phyloP scores from a whole-genome alignment of 192 early-diverging fungal genomes.

The Haplosporangium gracile region DNA sequence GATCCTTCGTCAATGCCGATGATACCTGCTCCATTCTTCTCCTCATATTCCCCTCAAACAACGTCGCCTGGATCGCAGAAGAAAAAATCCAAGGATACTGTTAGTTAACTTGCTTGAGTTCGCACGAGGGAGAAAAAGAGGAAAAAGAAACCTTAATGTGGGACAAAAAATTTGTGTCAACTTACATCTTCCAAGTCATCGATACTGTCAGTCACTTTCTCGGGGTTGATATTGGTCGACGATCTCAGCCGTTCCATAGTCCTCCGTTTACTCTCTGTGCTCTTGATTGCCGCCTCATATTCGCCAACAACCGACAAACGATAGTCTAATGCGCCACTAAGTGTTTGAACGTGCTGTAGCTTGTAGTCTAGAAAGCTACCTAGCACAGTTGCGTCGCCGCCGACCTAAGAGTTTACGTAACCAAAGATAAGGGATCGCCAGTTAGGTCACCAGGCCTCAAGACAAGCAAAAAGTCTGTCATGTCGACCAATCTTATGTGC shows the following conservation, averaged over 20 bases:
- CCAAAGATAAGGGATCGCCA: not conserved
- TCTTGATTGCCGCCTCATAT: slow-evolving; percentile 54
- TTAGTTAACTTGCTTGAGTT: slow-evolving; percentile 11
- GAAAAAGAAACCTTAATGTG: slow-evolving; percentile 2
- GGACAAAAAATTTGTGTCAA: not conserved
- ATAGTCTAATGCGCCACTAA: slow-evolving; percentile 47
- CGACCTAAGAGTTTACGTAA: slow-evolving; percentile 16
- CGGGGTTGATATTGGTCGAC: slow-evolving; percentile 59
- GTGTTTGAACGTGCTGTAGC: slow-evolving; percentile 56
- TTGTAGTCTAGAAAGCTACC: slow-evolving; percentile 51
- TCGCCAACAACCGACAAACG: slow-evolving; percentile 56
- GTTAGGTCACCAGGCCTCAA: not conserved
- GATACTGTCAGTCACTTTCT: slow-evolving; percentile 58
- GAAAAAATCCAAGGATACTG: not conserved
- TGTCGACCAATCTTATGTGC: not conserved
- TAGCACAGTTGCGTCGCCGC: slow-evolving; percentile 50
- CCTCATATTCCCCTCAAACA: slow-evolving; percentile 60
- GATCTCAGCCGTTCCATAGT: slow-evolving; percentile 60
- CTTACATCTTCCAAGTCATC: slow-evolving; percentile 61
- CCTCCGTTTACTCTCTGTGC: slow-evolving; percentile 56
- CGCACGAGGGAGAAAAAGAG: slow-evolving; percentile 3
- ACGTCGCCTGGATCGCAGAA: slow-evolving; percentile 26
- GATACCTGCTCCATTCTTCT: slow-evolving; percentile 56
- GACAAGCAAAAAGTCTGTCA: not conserved
- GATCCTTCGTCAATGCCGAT: slow-evolving; percentile 48